These are phyloP conservation scores for Amanita muscaria DNA, from an alignment of 768 basidiomycete genomes.

Conservation along the genomic window DNA sequence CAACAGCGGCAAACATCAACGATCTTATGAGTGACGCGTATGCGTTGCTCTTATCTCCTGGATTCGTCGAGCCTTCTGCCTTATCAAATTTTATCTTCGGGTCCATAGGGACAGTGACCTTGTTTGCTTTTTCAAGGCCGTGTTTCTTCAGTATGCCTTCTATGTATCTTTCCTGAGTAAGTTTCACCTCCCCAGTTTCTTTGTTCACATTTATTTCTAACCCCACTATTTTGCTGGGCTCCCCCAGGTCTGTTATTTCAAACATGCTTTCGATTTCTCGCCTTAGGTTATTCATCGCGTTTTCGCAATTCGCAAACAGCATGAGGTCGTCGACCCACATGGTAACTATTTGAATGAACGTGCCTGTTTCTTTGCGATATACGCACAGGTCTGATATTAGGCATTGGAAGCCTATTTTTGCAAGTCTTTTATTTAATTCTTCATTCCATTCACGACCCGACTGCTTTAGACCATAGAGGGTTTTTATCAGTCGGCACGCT, in stretches of 20 bases:
- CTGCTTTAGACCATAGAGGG: conserved; percentile 32
- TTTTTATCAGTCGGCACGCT: conserved; percentile 17
- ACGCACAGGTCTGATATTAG: conserved; percentile 9
- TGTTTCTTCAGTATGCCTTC: conserved; percentile 12
- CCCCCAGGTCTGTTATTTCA: conserved; percentile 18
- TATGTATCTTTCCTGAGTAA: conserved; percentile 16
- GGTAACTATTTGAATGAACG: not conserved
- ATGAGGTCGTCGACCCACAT: not conserved
- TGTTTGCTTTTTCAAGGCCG: conserved; percentile 7
- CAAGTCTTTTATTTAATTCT: conserved; percentile 13
- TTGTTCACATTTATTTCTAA: conserved; percentile 16
- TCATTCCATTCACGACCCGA: conserved; percentile 21
- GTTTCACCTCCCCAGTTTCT: conserved; percentile 10
- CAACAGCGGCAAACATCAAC: no score
- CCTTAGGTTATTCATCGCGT: not conserved
- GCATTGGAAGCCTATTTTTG: conserved; percentile 11
- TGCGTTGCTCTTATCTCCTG: no score
- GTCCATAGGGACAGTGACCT: conserved; percentile 10
- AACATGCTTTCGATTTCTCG: conserved; percentile 11
- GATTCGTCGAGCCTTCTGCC: no score
- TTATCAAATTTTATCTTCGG: conserved; percentile 5
- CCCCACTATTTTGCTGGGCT: conserved; percentile 19
- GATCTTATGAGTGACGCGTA: no score
- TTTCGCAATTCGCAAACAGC: not conserved
- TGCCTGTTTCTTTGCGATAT: conserved; percentile 4